Percentiles rank a stretch among this genome's conserved stretches.
Conservation (phyloP, 2,329 filamentous ascomycete genomes). For the Trichoderma endophyticum region DNA sequence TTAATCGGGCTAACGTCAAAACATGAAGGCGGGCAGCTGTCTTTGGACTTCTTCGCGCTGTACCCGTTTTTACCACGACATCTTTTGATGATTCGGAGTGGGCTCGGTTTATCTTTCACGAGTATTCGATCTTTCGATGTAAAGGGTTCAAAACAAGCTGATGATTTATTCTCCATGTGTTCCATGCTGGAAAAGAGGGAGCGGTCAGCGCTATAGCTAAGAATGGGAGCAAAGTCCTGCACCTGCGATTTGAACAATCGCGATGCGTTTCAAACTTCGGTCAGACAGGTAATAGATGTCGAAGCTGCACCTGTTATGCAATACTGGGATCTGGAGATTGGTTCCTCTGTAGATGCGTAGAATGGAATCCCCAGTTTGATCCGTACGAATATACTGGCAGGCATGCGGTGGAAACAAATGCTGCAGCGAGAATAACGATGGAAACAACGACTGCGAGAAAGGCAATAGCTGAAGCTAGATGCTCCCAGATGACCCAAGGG, state of each 20-base stretch:
- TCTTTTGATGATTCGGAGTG: conserved; percentile 44
- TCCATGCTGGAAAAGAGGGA: conserved; percentile 32
- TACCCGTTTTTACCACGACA: not conserved
- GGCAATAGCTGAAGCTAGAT: conserved; percentile 6
- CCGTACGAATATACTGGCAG: not conserved
- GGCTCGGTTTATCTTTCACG: conserved; percentile 37
- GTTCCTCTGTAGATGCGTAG: not conserved
- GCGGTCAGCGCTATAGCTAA: not conserved
- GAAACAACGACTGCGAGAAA: conserved; percentile 10
- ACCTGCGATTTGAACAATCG: not conserved
- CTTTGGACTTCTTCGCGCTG: not conserved
- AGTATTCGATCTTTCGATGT: conserved; percentile 23
- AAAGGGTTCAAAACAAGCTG: conserved; percentile 33
- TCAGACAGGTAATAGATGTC: not conserved
- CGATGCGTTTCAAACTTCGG: not conserved
- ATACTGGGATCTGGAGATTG: not conserved
- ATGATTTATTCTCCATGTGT: conserved; percentile 28
- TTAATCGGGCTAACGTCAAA: not conserved
- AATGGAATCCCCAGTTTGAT: not conserved
- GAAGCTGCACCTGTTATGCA: not conserved
- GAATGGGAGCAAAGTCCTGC: not conserved
- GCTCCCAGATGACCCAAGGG: conserved; percentile 10
- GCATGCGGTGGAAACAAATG: conserved; percentile 5
- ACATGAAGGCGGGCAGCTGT: not conserved
- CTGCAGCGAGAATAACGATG: not conserved